Evolutionary conservation across 768 basidiomycete genomes (phyloP), one percentile per base, ranked within the genome.

Genomic region (Russula brevipes): DNA sequence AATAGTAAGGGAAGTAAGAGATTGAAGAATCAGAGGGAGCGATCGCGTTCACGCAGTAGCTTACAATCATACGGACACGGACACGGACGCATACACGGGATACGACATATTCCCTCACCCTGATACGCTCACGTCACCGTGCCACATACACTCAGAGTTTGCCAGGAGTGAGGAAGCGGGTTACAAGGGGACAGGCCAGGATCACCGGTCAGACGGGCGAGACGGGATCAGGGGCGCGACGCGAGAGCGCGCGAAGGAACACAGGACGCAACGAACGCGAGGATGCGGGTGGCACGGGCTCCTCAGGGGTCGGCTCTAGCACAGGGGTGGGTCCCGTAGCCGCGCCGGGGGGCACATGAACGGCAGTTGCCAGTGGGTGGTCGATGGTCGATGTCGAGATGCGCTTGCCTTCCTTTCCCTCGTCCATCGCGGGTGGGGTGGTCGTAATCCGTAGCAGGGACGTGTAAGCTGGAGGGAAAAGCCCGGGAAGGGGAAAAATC

Each of bases 371-470:
- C 30, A 60, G 24, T 4, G 54, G 59, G 49, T 67, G 59, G 38
- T 67, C 66, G 12, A 66, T 30, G 9, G 67, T 68, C 47, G 67
- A 68, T 8, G 67, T 68, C 51, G 67, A 68, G 35, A 65, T 36
- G 12, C 67, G 67, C 33, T 68, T 68, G n/a, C 52, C 61, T 14
- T 59, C 66, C 38, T 68, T 66, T n/a, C 58, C 41, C 12, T 47
- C 52, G 10, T 66, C 67, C 36, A 44, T 38, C 3, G 33, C 41
- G 10, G 73, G 72, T 12, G 74, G 68, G 5, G 69, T 64, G 7
- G 74, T 74, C 14, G 79, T 77, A 39, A 81, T 76, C 55, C 79
- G 73, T 36, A 81, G 70, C 16, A 81, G 69, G 9, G 79, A 79
- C 0, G 80, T 81, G 64, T 81, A 81, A 24, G 79, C 77, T 78